Percentiles rank a stretch among this genome's conserved stretches.
Conservation (phyloP, 495 filamentous ascomycete species). For the Penicillium verhagenii region DNA sequence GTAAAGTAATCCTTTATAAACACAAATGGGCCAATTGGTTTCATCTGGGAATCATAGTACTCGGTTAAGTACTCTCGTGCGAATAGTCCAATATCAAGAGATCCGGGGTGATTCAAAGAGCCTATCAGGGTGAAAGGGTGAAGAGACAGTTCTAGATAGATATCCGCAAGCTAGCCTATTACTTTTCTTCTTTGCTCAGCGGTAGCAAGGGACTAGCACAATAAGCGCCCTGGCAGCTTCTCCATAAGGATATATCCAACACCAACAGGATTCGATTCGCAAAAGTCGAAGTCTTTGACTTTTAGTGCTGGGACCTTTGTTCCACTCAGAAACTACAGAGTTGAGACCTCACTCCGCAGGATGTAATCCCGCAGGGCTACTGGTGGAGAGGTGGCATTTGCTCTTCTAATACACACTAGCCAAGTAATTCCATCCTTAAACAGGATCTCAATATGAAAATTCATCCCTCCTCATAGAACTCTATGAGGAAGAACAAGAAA, state of each 20-base stretch:
- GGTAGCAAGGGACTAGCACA: conserved; percentile 14
- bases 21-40: conserved; percentile 20
- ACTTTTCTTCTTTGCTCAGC: conserved; percentile 31
- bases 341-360: conserved; percentile 33
- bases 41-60: conserved; percentile 14
- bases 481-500: too few species aligned
- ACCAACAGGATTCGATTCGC: conserved; percentile 36
- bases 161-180: conserved; percentile 37
- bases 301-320: conserved; percentile 28
- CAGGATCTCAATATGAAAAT: conserved; percentile 27
- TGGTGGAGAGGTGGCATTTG: conserved; percentile 31
- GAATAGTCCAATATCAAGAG: conserved; percentile 26
- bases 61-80: conserved; percentile 32
- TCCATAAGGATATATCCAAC: conserved; percentile 42
- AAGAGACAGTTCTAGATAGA: conserved; percentile 37
- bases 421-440: conserved; percentile 29
- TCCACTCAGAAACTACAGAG: conserved; percentile 29
- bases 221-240: conserved; percentile 35
- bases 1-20: conserved; percentile 19
- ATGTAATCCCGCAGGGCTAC: conserved; percentile 29
- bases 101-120: conserved; percentile 22
- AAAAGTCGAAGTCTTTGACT: conserved; percentile 27
- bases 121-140: conserved; percentile 31
- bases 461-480: too few species aligned
- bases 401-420: conserved; percentile 26